Conservation (phyloP, 2,329 filamentous ascomycete species). For the Fusarium sambucinum region DNA sequence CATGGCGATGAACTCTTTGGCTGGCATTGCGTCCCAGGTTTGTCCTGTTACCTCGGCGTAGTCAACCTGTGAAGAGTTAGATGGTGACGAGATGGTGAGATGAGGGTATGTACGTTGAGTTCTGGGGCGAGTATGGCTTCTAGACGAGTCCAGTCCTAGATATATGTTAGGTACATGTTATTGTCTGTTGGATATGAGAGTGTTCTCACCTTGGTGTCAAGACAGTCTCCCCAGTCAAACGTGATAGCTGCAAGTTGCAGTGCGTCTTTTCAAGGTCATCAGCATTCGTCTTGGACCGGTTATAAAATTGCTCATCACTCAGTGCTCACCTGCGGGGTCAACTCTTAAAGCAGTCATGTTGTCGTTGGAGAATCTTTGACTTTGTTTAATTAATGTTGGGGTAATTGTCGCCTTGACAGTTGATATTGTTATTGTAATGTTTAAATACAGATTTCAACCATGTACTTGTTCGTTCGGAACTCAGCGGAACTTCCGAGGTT, state of each 20-base stretch:
- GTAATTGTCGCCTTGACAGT: not conserved
- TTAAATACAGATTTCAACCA: no score
- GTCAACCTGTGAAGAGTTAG: not conserved
- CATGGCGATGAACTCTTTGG: constrained; percentile 15
- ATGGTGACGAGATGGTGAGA: not conserved
- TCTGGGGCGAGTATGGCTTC: not conserved
- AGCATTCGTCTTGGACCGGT: not conserved
- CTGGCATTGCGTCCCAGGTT: constrained; percentile 8
- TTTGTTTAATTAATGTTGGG: not conserved
- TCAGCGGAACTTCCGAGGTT: not conserved
- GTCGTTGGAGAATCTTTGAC: not conserved
- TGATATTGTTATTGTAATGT: not conserved
- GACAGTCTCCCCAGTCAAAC: constrained; percentile 9
- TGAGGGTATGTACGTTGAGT: not conserved
- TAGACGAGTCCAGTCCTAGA: constrained; percentile 6
- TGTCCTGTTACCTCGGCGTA: constrained; percentile 1
- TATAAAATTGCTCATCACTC: not conserved
- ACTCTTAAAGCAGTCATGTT: not conserved
- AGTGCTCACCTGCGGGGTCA: constrained; percentile 5
- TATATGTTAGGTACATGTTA: rapidly evolving
- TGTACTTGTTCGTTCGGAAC: not conserved
- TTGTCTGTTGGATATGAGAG: no score
- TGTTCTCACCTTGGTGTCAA: not conserved
- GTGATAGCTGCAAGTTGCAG: constrained; percentile 1
- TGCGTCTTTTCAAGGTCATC: not conserved